Evolutionary conservation across 257 asterid genomes (phyloP), one percentile per base, ranked within the genome.

Genomic region (Solanum virginianum): DNA sequence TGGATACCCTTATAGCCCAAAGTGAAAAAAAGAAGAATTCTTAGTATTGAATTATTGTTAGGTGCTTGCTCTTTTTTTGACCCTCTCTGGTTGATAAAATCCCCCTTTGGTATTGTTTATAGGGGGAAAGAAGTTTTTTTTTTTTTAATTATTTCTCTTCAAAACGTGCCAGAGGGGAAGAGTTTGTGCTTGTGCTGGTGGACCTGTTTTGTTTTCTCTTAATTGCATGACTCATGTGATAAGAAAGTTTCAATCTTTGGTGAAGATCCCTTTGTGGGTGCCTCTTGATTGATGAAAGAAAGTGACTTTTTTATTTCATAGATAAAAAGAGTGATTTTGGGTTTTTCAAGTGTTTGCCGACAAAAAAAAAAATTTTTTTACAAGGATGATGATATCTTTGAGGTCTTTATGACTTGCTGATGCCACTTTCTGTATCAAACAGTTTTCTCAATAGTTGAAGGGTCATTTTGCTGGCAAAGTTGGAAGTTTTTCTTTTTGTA

Each of bases 191-290:
- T 56, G n/a, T 80, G 54, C 32, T 16, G n/a, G 47, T 16, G 54
- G 54, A 41, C 74, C 41, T 83, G 66, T 26, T 77, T 53, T 15
- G 45, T 54, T 86, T 65, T 26, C 22, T 75, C 22, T 49, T 75
- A 22, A 75, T 75, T 77, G 82, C 82, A 80, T 74, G 69, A 71
- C 84, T 85, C 87, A 83, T 41, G 84, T 80, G 88, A 81, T 85
- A 74, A 85, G 84, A 65, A 54, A 36, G 66, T 84, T 70, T 55
- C 41, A 66, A 83, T 68, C 85, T 83, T 83, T 83, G 80, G 69
- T 65, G 77, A 51, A 24, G 36, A 32, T 11, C 80, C 59, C 47
- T 83, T 59, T 66, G 8, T 14, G 85, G 68, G 62, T 83, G 32
- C 15, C 80, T 55, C 65, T 41, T 32, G 70, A 68, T 69, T 72